Conservation (phyloP, 169 alveolate species). For the Plasmodium gaboni region DNA sequence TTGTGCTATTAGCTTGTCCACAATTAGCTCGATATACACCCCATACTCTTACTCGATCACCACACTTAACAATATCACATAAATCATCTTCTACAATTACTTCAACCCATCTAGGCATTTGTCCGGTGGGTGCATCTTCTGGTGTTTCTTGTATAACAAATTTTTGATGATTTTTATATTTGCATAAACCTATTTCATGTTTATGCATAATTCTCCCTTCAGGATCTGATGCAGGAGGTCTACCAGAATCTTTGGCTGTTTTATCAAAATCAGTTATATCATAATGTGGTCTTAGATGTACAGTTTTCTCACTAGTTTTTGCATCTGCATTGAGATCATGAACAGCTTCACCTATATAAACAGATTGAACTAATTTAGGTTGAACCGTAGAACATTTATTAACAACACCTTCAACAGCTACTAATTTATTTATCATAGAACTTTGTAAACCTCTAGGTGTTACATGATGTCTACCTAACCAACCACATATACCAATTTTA, state of each 20-base stretch:
- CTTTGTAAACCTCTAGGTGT: constrained; percentile 98
- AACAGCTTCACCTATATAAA: constrained; percentile 93
- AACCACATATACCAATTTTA: constrained; percentile 94
- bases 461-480: constrained; percentile 96
- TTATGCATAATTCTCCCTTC: constrained; percentile 84
- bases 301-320: constrained; percentile 86
- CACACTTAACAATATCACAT: constrained; percentile 88
- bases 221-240: constrained; percentile 85
- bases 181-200: constrained; percentile 95
- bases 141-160: constrained; percentile 97
- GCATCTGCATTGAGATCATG: constrained; percentile 86
- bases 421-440: constrained; percentile 92
- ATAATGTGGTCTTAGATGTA: constrained; percentile 86
- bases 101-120: constrained; percentile 97
- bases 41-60: constrained; percentile 95
- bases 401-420: constrained; percentile 97
- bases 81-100: constrained; percentile 95
- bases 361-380: constrained; percentile 93
- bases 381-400: constrained; percentile 94
- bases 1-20: constrained; percentile 83
- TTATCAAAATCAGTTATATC: constrained; percentile 84
- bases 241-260: constrained; percentile 79
- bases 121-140: constrained; percentile 98
- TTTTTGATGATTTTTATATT: constrained; percentile 93
- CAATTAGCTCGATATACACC: constrained; percentile 96